Evolutionary conservation across 257 asterid species (phyloP).

Genomic region (Fraxinus pennsylvanica): DNA sequence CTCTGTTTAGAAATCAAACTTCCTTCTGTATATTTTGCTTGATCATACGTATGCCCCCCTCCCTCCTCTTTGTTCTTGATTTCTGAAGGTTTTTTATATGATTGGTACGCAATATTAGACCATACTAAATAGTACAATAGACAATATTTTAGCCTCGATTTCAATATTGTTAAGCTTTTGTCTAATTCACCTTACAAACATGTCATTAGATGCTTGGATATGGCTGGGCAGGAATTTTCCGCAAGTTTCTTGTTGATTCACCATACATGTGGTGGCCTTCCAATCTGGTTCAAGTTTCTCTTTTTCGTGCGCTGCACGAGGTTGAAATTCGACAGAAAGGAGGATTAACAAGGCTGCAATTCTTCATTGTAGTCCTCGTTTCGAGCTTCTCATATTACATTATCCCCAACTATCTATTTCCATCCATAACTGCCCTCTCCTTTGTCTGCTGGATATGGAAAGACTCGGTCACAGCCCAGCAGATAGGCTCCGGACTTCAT

Average conservation of each 20-base stretch:
- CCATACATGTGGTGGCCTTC: conserved; percentile 91
- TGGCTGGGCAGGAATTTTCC: conserved; percentile 74
- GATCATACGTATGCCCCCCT: background rate
- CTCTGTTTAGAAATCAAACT: background rate
- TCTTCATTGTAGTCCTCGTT: conserved; percentile 52
- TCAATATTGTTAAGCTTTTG: background rate
- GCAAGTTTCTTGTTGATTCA: conserved; percentile 64
- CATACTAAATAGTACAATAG: background rate
- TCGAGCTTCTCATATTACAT: conserved; percentile 67
- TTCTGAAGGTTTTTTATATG: background rate
- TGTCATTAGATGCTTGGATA: conserved; percentile 58
- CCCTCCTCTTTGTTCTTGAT: background rate
- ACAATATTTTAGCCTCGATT: background rate
- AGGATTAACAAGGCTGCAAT: conserved; percentile 66
- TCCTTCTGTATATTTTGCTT: background rate
- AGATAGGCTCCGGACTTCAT: conserved; percentile 50
- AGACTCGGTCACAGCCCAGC: conserved; percentile 60
- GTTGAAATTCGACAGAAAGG: conserved; percentile 54
- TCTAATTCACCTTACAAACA: background rate
- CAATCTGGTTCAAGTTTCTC: conserved; percentile 72
- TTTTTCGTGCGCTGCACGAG: conserved; percentile 69
- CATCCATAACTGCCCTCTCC: conserved; percentile 63
- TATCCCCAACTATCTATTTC: conserved; percentile 63
- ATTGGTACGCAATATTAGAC: background rate
- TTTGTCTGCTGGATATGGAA: conserved; percentile 70